phyloP scores from a whole-genome alignment of 164 flowering plant species.

The Stephania yunnanensis region DNA sequence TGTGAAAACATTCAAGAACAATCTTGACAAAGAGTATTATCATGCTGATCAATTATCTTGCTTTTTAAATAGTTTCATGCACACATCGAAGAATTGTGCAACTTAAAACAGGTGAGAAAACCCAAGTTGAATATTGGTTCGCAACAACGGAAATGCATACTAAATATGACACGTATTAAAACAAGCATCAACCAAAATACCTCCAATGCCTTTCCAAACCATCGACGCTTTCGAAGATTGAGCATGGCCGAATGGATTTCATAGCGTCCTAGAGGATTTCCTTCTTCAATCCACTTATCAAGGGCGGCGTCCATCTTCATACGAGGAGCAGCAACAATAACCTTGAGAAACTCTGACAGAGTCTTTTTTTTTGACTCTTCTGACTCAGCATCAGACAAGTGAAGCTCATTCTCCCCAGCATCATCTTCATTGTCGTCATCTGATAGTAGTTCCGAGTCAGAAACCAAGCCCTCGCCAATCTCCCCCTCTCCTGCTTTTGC shows the following conservation, averaged over 20 bases:
- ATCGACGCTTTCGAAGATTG: constrained; percentile 45
- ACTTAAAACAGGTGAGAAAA: neutral
- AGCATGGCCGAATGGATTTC: constrained; percentile 37
- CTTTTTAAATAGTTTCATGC: no score
- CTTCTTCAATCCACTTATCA: constrained; percentile 61
- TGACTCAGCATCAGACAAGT: constrained; percentile 6
- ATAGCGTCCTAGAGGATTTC: constrained; percentile 37
- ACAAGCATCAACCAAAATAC: constrained; percentile 23
- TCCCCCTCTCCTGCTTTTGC: constrained; percentile 31
- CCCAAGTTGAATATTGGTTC: neutral
- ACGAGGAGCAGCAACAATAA: constrained; percentile 34
- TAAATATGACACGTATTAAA: neutral
- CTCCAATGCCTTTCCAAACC: constrained; percentile 74
- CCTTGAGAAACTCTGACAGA: constrained; percentile 29
- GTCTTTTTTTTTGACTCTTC: constrained; percentile 7
- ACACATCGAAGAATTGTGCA: no score
- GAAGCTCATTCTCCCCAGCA: constrained; percentile 31
- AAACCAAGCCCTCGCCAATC: constrained; percentile 27
- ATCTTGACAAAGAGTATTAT: no score
- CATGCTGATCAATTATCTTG: no score
- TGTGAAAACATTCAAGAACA: no score
- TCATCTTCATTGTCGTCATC: constrained; percentile 37
- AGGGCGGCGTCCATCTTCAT: constrained; percentile 31
- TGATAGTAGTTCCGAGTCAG: constrained; percentile 51
- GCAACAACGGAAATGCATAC: neutral